Base-by-base conservation (phyloP, 2,329 filamentous ascomycete species). In the Fusarium sp. region DNA sequence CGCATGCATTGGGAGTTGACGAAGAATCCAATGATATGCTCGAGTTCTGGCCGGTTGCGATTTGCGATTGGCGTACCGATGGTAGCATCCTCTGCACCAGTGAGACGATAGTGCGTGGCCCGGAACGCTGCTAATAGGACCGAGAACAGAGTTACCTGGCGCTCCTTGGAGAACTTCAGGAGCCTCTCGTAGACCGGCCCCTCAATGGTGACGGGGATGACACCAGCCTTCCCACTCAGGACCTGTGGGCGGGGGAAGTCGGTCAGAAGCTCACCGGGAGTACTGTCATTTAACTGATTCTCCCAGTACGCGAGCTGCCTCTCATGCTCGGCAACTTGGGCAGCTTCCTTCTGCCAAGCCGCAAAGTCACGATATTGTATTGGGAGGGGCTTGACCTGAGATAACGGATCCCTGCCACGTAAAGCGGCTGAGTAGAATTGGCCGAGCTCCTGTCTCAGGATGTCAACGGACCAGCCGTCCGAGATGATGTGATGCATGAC, bases 101-200 rank as follows among this genome's bases (percentile, higher is more conserved):
- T 80, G 10, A 79, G 54, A 6, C 75, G 77, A 36, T 72, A 79
- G 38, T 79, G 77, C 0, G 78, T 71, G 0, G 75, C 75, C 7
- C 77, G 67, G 45, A 80, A 80, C 0, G 69, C 74, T 5, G 78
- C 69, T 4, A 79, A 64, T 31, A 31, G 31, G 31, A 31, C 31
- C 2, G 60, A 63, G 57, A 42, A 42, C 16, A 20, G 38, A 18
- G 38, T 42, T 18, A 42, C 38, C 0, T 70, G 66, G 11, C 50
- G 20, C 11, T 42, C 16, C 36, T n/a, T 72, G 42, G 69, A 78
- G 63, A 68, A 74, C 1, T 8, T 16, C 35, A 67, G 58, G 1
- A 76, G 47, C 6, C 54, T 10, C 3, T 67, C 50, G 60, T 62
- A 70, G 18, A 71, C 3, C 2, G 5, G 6, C 4, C 62, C 59